Percentiles rank a stretch among this genome's conserved stretches.
phyloP scores from a whole-genome alignment of 768 basidiomycete species.

The Tulasnella sp. region DNA sequence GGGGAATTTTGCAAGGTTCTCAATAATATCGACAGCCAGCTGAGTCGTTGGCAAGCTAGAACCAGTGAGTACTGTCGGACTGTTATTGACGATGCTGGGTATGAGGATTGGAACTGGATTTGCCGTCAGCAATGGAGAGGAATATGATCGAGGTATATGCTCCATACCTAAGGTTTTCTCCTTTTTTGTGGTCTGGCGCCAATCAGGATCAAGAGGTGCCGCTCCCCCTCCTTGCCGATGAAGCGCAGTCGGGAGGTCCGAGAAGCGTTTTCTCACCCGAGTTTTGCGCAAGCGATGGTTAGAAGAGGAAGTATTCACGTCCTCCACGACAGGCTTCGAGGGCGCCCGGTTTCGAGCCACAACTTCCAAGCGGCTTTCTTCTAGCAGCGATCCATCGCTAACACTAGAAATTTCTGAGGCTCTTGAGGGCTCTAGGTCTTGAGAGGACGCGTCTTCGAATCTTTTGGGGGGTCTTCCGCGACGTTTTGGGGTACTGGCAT shows the following conservation, averaged over 20 bases:
- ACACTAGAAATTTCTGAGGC: neutral
- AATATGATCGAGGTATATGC: neutral
- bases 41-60: conserved; percentile 38
- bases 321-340: no score
- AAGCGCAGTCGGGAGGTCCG: conserved; percentile 55
- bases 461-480: neutral
- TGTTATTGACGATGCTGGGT: neutral
- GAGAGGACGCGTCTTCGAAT: neutral
- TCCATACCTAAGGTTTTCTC: neutral
- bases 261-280: conserved; percentile 50
- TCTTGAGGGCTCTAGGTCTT: neutral
- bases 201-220: conserved; percentile 40
- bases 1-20: conserved; percentile 71
- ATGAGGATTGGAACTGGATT: neutral
- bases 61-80: neutral
- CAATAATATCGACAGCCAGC: conserved; percentile 65
- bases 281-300: conserved; percentile 35
- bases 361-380: no score
- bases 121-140: neutral
- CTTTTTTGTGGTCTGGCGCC: neutral
- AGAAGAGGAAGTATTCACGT: neutral
- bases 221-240: conserved; percentile 48
- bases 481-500: neutral
- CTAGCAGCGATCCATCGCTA: no score
- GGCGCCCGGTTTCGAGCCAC: no score